Conservation (phyloP, 768 basidiomycete species). For the Cantharellus cinnabarinus region DNA sequence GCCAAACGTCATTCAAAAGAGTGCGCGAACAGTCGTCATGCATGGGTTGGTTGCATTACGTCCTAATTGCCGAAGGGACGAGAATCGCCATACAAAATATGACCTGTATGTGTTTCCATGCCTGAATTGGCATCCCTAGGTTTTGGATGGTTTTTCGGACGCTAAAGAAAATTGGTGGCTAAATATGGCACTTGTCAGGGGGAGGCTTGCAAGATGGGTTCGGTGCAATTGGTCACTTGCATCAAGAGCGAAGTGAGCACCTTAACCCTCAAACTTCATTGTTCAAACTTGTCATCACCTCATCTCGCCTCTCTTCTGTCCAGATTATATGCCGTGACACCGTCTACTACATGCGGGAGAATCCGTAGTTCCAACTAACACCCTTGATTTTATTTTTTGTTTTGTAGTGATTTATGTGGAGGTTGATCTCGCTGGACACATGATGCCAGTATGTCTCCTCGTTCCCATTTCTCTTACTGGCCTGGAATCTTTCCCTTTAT, state of each 20-base stretch:
- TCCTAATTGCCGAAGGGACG: slow-evolving; percentile 47
- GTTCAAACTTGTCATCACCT: not conserved
- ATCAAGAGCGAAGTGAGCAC: slow-evolving; percentile 34
- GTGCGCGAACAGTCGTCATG: slow-evolving; percentile 39
- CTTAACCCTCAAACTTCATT: not conserved
- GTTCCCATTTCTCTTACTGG: not conserved
- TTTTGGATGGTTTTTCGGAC: not conserved
- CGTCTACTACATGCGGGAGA: too few species aligned
- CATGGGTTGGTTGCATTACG: slow-evolving; percentile 54
- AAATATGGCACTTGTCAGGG: not conserved
- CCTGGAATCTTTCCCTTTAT: not conserved
- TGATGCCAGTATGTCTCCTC: not conserved
- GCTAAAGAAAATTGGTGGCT: not conserved
- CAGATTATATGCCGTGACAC: not conserved
- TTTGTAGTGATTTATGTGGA: not conserved
- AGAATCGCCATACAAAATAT: not conserved
- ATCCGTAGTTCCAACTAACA: not conserved
- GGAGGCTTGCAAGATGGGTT: not conserved
- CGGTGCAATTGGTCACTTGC: slow-evolving; percentile 15
- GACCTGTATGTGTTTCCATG: not conserved
- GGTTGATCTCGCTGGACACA: not conserved
- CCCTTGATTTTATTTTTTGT: not conserved
- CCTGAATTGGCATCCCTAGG: not conserved
- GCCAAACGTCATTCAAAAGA: slow-evolving; percentile 61
- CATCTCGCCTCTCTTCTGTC: not conserved